Conservation (phyloP, 495 filamentous ascomycete species). For the Xylaria curta region DNA sequence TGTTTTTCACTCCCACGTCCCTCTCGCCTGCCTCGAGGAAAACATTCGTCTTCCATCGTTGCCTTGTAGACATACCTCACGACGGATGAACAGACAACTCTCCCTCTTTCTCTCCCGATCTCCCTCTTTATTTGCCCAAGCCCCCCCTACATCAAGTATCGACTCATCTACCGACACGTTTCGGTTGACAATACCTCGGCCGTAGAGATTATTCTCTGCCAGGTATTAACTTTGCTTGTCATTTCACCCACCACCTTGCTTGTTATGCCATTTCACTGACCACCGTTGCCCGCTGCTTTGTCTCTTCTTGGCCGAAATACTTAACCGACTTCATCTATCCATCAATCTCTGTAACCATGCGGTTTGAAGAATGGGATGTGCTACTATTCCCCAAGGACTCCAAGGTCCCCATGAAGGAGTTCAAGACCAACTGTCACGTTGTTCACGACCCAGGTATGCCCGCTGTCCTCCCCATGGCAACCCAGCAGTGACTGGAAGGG, state of each 20-base stretch:
- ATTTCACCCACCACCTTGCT: constrained; percentile 19
- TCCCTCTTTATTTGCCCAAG: constrained; percentile 1
- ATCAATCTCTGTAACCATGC: constrained; percentile 60
- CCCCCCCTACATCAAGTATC: constrained; percentile 25
- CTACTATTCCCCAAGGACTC: constrained; percentile 72
- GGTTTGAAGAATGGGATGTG: constrained; percentile 86
- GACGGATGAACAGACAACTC: background rate
- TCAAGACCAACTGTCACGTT: constrained; percentile 82
- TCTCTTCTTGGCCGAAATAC: constrained; percentile 33
- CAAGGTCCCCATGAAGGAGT: constrained; percentile 79
- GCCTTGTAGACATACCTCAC: background rate
- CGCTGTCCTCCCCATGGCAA: background rate
- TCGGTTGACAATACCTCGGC: constrained; percentile 27
- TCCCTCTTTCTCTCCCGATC: constrained; percentile 2
- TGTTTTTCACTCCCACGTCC: background rate
- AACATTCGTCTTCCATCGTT: background rate
- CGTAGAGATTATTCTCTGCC: constrained; percentile 17
- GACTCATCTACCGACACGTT: constrained; percentile 23
- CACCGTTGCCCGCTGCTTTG: constrained; percentile 32
- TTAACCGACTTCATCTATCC: constrained; percentile 31
- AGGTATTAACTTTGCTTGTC: constrained; percentile 25
- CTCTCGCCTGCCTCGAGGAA: background rate
- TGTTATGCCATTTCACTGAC: constrained; percentile 33
- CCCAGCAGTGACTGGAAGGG: background rate
- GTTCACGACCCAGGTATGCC: constrained; percentile 67